These are phyloP conservation scores for Tardiomyces depauwii DNA, from an alignment of 1,139 yeast species.

Conservation along the genomic window DNA sequence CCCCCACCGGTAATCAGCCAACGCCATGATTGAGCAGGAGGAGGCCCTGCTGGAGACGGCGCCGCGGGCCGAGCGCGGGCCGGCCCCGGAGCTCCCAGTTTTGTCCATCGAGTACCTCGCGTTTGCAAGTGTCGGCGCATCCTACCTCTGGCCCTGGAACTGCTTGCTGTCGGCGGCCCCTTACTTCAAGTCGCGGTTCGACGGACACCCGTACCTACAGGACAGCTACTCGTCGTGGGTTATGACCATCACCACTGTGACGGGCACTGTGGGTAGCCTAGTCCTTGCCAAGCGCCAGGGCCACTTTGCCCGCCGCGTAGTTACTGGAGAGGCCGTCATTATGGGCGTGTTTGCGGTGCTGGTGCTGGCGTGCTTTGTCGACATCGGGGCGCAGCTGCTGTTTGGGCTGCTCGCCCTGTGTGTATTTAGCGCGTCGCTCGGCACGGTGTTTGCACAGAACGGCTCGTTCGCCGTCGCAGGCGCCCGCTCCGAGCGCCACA, in stretches of 20 bases:
- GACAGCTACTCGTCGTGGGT: conserved; percentile 66
- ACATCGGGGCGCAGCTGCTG: conserved; percentile 35
- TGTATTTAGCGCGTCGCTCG: conserved; percentile 31
- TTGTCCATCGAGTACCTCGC: conserved; percentile 42
- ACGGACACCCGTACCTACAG: conserved; percentile 40
- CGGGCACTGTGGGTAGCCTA: conserved; percentile 51
- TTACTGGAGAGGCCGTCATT: conserved; percentile 48
- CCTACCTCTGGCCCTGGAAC: conserved; percentile 90
- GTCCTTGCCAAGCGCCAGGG: conserved; percentile 65
- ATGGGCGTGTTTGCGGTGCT: conserved; percentile 40
- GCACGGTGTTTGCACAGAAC: conserved; percentile 68
- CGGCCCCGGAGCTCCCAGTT: neutral
- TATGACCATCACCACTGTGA: conserved; percentile 78
- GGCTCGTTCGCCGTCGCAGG: conserved; percentile 85
- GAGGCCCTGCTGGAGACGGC: neutral
- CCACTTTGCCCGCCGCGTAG: conserved; percentile 49
- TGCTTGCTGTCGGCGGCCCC: conserved; percentile 79
- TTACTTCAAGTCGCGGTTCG: conserved; percentile 60
- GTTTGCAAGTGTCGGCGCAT: conserved; percentile 52
- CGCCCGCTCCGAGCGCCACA: conserved; percentile 63
- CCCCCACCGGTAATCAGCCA: no score
- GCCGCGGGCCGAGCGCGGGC: neutral
- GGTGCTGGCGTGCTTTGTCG: conserved; percentile 28
- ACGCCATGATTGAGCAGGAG: no score
- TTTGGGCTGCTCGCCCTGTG: conserved; percentile 34